Percentiles rank a stretch among this genome's conserved stretches.
These are phyloP conservation scores for Pyrenophora teres DNA, from an alignment of 2,329 filamentous ascomycete species.

Conservation along the genomic window DNA sequence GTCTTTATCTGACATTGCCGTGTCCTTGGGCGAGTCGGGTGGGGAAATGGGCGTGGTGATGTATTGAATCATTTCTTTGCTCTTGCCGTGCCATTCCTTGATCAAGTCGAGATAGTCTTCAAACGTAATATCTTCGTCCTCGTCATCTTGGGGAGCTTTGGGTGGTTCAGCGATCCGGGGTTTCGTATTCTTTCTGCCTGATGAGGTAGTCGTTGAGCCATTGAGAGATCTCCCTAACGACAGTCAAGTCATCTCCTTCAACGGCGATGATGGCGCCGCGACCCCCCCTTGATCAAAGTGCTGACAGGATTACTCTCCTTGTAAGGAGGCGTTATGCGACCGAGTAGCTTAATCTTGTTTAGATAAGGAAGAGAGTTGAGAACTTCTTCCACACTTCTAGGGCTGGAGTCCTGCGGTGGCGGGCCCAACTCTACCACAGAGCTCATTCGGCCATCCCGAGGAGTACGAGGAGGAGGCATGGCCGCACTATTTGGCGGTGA, in stretches of 20 bases:
- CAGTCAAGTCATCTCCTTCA: constrained; percentile 71
- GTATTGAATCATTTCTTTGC: constrained; percentile 68
- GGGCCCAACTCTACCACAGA: constrained; percentile 17
- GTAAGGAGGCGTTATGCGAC: constrained; percentile 74
- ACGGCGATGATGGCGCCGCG: constrained; percentile 83
- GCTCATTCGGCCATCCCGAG: constrained; percentile 31
- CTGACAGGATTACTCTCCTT: constrained; percentile 32
- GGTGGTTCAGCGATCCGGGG: constrained; percentile 58
- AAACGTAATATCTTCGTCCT: constrained; percentile 43
- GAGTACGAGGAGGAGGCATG: constrained; percentile 42
- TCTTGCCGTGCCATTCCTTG: constrained; percentile 75
- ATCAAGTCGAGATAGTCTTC: constrained; percentile 70
- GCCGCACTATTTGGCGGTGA: constrained; percentile 41
- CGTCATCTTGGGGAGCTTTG: constrained; percentile 45
- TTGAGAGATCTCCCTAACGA: constrained; percentile 68
- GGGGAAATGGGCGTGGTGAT: constrained; percentile 48
- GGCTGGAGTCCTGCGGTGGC: constrained; percentile 18
- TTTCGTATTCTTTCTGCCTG: constrained; percentile 56
- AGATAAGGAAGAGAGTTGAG: constrained; percentile 76
- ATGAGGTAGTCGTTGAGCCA: constrained; percentile 63
- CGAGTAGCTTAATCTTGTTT: constrained; percentile 76
- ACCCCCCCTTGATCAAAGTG: constrained; percentile 42
- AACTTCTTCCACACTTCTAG: constrained; percentile 65
- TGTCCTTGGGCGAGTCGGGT: constrained; percentile 2
- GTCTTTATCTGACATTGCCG: constrained; percentile 18